Evolutionary conservation across 2,329 filamentous ascomycete genomes (phyloP).

Genomic region (Cytospora schulzeri): DNA sequence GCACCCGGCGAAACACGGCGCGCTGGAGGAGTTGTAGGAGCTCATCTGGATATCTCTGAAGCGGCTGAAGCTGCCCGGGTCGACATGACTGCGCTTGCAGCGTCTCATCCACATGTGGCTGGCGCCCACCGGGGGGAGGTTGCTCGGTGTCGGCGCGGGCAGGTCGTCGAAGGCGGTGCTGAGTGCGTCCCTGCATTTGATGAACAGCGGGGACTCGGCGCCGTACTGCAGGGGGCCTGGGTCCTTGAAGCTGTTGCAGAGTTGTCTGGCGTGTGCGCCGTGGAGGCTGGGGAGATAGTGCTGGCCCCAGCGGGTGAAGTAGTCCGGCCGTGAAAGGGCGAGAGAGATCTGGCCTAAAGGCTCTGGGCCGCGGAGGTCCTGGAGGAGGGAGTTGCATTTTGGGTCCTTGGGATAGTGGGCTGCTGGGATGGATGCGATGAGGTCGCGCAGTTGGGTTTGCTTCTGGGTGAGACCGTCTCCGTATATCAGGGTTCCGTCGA

Average conservation of each 20-base stretch:
- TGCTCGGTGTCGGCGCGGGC: conserved; percentile 46
- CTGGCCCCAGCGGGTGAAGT: conserved; percentile 55
- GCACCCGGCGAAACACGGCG: conserved; percentile 57
- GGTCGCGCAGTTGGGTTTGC: conserved; percentile 32
- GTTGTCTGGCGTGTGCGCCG: conserved; percentile 57
- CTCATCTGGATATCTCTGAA: conserved; percentile 44
- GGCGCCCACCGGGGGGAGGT: neutral
- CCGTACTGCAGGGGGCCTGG: conserved; percentile 59
- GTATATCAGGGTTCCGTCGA: neutral
- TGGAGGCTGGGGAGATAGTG: conserved; percentile 62
- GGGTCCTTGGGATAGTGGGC: conserved; percentile 38
- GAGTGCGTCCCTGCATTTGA: conserved; percentile 50
- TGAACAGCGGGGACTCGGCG: conserved; percentile 52
- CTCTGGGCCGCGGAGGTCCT: conserved; percentile 49
- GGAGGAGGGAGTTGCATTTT: conserved; percentile 49
- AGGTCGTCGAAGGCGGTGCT: conserved; percentile 52
- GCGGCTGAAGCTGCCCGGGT: too few species aligned
- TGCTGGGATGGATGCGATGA: conserved; percentile 42
- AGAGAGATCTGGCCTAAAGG: conserved; percentile 53
- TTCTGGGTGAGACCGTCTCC: conserved; percentile 22
- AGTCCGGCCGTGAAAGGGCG: conserved; percentile 43
- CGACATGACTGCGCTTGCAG: too few species aligned
- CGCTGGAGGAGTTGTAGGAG: conserved; percentile 43
- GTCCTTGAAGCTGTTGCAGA: conserved; percentile 66
- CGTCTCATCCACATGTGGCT: conserved; percentile 26